Percentiles rank a stretch among this genome's conserved stretches.
These are phyloP conservation scores for Nemania sp. DNA, from an alignment of 2,329 filamentous ascomycete species.

Conservation along the genomic window DNA sequence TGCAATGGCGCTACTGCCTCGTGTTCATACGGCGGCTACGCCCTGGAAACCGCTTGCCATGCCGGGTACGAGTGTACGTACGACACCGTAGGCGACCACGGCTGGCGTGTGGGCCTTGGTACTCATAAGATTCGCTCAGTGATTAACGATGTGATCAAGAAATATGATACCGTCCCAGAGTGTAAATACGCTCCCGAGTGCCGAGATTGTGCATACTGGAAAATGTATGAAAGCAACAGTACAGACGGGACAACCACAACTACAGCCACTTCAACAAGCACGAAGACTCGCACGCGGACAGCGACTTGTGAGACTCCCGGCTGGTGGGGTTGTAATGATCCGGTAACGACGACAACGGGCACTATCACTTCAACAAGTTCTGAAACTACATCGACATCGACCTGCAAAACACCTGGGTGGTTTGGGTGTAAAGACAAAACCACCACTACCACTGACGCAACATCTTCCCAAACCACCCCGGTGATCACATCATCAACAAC, in stretches of 20 bases:
- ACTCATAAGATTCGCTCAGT: conserved; percentile 92
- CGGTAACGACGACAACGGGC: conserved; percentile 63
- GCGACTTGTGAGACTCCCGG: conserved; percentile 91
- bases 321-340: conserved; percentile 85
- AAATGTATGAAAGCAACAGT: conserved; percentile 92
- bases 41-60: conserved; percentile 93
- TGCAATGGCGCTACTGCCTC: conserved; percentile 91
- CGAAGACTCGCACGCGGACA: conserved; percentile 77
- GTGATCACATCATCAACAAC: conserved; percentile 58
- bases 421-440: conserved; percentile 77
- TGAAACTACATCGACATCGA: conserved; percentile 57
- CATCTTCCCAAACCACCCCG: conserved; percentile 54
- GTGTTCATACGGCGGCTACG: conserved; percentile 92
- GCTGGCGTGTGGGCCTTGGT: conserved; percentile 90
- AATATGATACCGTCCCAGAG: conserved; percentile 82
- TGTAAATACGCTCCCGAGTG: conserved; percentile 84
- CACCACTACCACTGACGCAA: conserved; percentile 56
- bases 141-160: conserved; percentile 86
- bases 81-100: conserved; percentile 90
- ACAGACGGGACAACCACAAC: conserved; percentile 78
- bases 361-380: conserved; percentile 60
- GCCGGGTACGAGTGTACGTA: conserved; percentile 89
- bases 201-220: conserved; percentile 92
- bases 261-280: conserved; percentile 63
- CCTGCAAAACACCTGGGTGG: conserved; percentile 72